phyloP scores from a whole-genome alignment of 2,329 filamentous ascomycete genomes.

The Apiospora arundinis region DNA sequence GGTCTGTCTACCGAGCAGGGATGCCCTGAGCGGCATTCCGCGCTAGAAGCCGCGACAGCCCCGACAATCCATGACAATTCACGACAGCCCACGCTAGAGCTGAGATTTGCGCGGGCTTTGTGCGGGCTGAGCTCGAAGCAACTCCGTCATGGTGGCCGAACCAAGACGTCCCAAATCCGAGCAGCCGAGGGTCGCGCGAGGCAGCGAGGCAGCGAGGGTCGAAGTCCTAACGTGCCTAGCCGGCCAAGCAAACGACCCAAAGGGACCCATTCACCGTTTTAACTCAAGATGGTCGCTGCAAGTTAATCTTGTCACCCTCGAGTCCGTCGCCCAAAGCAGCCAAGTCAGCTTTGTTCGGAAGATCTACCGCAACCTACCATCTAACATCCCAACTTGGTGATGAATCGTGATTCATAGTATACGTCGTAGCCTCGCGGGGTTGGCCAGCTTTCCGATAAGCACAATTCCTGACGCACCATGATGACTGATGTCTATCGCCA shows the following conservation, averaged over 20 bases:
- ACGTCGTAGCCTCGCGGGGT: conserved; percentile 4
- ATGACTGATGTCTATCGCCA: conserved; percentile 1
- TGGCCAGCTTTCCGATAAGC: background rate
- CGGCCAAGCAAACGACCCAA: no score
- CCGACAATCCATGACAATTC: background rate
- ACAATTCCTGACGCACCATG: background rate
- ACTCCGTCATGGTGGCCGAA: conserved; percentile 7
- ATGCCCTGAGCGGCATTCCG: background rate
- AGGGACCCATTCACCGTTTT: background rate
- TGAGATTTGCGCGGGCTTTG: background rate
- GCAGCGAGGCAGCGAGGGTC: no score
- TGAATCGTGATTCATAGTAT: conserved; percentile 3
- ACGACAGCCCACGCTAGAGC: conserved; percentile 1
- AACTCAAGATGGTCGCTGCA: background rate
- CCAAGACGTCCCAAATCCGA: conserved; percentile 2
- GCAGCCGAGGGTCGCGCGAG: background rate
- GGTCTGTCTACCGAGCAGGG: background rate
- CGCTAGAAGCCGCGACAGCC: background rate
- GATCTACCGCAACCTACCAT: conserved; percentile 1
- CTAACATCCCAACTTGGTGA: background rate
- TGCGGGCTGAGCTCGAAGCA: background rate
- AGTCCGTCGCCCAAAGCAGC: background rate
- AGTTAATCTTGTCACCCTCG: background rate
- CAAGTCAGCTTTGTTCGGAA: background rate
- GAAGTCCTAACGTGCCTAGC: background rate